Base-by-base conservation (phyloP, 139 green algal genomes). In the Choricystis sp. region DNA sequence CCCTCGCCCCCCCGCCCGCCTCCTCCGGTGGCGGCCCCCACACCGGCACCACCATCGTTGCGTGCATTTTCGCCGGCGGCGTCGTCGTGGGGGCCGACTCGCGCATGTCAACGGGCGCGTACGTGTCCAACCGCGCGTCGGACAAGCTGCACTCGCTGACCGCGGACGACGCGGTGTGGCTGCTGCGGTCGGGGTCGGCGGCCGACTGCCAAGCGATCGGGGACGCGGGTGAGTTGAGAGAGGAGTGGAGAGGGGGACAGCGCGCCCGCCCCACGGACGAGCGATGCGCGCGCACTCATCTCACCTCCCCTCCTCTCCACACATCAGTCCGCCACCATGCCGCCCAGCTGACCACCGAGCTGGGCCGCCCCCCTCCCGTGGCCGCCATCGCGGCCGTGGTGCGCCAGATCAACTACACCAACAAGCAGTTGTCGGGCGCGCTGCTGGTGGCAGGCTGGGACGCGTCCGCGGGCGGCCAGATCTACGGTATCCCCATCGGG, bases 401-500 rank as follows among this genome's bases (percentile, higher is more conserved):
- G 5, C 1, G 66, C 66, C 74, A 91, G 81, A 90, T 95, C 65
- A 91, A 91, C 69, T 96, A 94, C 67, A 69, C 84, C 64, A 89
- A 96, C 77, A 93, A 97, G 75, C 71, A 89, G 60, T 78, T 98
- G n/a, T 68, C 88, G 49, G 90, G 87, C 1, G 92, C 86, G 4
- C 88, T 97, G 78, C 86, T 98, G 56, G 84, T 98, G 25, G 91
- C 82, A n/a, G 91, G 91, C 4, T 98, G 81, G 77, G 91, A 98
- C 71, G 61, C 70, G 26, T 25, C 79, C 2, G 63, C 77, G 1
- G 92, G 92, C 4, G 88, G 82, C 9, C 83, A 92, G 66, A 84
- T 95, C 57, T 95, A 78, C 66, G 85, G 82, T n/a, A 83, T 74
- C 60, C 88, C 88, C 57, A 95, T 96, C 49, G 85, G 89, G 19